phyloP scores from a whole-genome alignment of 805 yeast genomes.

The Kockiozyma suomiensis region DNA sequence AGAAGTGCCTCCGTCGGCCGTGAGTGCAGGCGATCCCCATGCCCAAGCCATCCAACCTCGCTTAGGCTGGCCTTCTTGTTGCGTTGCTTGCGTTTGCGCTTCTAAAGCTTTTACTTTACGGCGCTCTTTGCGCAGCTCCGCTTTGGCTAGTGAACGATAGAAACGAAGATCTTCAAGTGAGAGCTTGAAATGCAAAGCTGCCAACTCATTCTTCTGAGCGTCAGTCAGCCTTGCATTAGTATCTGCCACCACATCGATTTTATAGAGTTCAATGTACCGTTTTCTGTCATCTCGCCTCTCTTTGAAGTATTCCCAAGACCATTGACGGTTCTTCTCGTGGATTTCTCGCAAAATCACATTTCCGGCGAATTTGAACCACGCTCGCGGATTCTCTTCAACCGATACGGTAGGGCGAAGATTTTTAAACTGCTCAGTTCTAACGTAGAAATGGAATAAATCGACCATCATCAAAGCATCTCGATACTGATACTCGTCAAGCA shows the following conservation, averaged over 20 bases:
- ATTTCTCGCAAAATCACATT: constrained; percentile 75
- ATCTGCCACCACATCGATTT: constrained; percentile 52
- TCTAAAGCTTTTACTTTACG: constrained; percentile 18
- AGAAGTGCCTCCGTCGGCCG: constrained; percentile 13
- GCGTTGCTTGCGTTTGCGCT: constrained; percentile 6
- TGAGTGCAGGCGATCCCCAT: constrained; percentile 39
- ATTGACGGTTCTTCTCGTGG: constrained; percentile 73
- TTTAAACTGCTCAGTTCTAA: constrained; percentile 74
- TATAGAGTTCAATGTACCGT: constrained; percentile 69
- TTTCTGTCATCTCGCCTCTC: constrained; percentile 72
- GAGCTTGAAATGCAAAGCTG: constrained; percentile 59
- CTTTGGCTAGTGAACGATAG: constrained; percentile 77
- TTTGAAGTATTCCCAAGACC: constrained; percentile 87
- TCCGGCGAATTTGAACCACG: constrained; percentile 84
- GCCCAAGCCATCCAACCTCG: constrained; percentile 67
- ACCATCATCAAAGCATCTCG: constrained; percentile 78
- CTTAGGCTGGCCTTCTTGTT: constrained; percentile 25
- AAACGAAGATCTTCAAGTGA: constrained; percentile 79
- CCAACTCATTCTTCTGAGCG: constrained; percentile 45
- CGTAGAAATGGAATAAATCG: constrained; percentile 76
- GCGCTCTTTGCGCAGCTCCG: constrained; percentile 63
- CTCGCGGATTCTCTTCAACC: constrained; percentile 62
- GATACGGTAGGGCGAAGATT: constrained; percentile 63
- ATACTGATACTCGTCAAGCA: constrained; percentile 82
- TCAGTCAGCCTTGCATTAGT: constrained; percentile 28